Conservation (phyloP, 768 basidiomycete species). For the Psilocybe cubensis region DNA sequence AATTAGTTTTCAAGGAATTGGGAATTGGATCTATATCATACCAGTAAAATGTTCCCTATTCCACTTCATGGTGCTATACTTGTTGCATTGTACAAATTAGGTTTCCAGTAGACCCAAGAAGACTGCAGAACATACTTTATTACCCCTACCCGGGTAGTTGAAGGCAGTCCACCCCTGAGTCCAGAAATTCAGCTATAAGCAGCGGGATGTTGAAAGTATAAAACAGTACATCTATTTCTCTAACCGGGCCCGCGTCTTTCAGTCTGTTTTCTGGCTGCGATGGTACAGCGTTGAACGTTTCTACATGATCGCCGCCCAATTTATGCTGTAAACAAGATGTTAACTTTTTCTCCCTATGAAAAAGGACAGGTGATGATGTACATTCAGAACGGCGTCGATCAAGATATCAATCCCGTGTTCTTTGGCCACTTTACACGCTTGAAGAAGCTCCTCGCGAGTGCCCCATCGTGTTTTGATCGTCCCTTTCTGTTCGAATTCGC, state of each 20-base stretch:
- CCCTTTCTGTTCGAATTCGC: conserved; percentile 83
- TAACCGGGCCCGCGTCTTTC: conserved; percentile 56
- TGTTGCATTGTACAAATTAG: neutral
- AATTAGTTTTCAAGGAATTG: neutral
- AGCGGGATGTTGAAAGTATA: neutral
- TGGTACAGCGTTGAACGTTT: conserved; percentile 69
- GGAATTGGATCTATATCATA: conserved; percentile 25
- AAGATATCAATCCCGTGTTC: conserved; percentile 73
- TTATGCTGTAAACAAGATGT: conserved; percentile 60
- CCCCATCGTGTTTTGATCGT: conserved; percentile 83
- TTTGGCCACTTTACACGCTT: conserved; percentile 70
- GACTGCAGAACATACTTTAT: conserved; percentile 52
- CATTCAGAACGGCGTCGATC: conserved; percentile 91
- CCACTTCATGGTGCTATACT: conserved; percentile 80
- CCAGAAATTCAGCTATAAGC: conserved; percentile 4
- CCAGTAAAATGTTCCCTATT: conserved; percentile 81
- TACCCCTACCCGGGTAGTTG: conserved; percentile 76
- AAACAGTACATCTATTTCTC: conserved; percentile 66
- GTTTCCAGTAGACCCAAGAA: neutral
- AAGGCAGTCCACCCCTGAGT: conserved; percentile 84
- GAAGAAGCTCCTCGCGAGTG: conserved; percentile 75
- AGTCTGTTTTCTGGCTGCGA: conserved; percentile 73
- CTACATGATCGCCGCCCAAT: conserved; percentile 79
- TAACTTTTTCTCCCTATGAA: conserved; percentile 1
- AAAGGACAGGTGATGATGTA: conserved; percentile 32